These are phyloP conservation scores for Boechera retrofracta DNA, from an alignment of 345 rosid genomes.

Conservation along the genomic window DNA sequence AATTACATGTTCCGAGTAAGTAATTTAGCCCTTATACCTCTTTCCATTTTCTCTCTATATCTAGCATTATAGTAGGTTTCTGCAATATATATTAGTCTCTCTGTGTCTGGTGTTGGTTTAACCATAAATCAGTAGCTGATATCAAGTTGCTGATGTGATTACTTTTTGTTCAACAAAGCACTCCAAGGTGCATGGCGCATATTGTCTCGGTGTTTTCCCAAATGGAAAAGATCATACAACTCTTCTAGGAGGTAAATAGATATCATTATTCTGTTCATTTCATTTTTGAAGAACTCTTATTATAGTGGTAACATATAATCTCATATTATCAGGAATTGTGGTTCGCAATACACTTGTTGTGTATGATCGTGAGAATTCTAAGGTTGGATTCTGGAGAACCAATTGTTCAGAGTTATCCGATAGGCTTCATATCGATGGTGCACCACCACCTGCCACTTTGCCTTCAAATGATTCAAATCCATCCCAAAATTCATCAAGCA, in stretches of 20 bases:
- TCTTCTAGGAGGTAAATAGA: slow-evolving; percentile 76
- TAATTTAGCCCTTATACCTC: slow-evolving; percentile 1
- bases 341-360: slow-evolving; percentile 88
- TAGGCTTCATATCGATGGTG: slow-evolving; percentile 63
- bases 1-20: slow-evolving; percentile 89
- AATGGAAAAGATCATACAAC: slow-evolving; percentile 89
- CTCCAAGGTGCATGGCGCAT: slow-evolving; percentile 76
- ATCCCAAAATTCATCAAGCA: slow-evolving; percentile 41
- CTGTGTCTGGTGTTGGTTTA: background rate
- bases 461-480: slow-evolving; percentile 52
- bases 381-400: slow-evolving; percentile 96
- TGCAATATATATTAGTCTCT: background rate
- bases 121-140: background rate
- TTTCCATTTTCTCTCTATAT: background rate
- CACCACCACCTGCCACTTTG: slow-evolving; percentile 52
- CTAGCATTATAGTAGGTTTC: background rate
- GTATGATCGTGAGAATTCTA: slow-evolving; percentile 84
- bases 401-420: slow-evolving; percentile 90
- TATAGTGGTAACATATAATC: slow-evolving; percentile 1
- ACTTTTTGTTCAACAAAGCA: slow-evolving; percentile 54
- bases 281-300: background rate
- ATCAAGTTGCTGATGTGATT: slow-evolving; percentile 12
- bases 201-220: slow-evolving; percentile 88
- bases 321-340: slow-evolving; percentile 61
- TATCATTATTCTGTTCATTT: background rate